A percentile compares a stretch with the other conserved stretches of the same genome.
Evolutionary conservation across 2,329 filamentous ascomycete species (phyloP).

Genomic region (Xylariaceae sp.): DNA sequence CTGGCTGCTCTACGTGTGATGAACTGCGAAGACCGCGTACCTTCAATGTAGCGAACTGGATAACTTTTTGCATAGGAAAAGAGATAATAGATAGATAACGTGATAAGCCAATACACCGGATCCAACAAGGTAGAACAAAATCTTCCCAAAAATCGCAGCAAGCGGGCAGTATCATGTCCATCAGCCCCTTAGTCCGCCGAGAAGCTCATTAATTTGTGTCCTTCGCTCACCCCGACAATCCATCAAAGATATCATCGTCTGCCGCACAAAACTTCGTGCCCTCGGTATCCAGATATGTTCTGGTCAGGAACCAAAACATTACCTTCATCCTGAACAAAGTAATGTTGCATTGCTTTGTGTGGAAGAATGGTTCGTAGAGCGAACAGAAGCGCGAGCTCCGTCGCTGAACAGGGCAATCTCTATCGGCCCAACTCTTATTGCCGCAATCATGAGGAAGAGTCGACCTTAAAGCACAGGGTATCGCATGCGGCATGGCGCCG

Average conservation of each 20-base stretch:
- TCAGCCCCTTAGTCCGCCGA: neutral
- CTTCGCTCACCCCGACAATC: neutral
- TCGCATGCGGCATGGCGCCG: slow-evolving; percentile 32
- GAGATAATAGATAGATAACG: neutral
- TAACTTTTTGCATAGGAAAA: neutral
- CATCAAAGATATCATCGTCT: neutral
- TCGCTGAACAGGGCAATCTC: slow-evolving; percentile 33
- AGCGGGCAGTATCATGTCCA: neutral
- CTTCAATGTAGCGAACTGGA: too few species aligned
- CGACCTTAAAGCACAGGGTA: slow-evolving; percentile 32
- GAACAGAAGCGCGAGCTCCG: slow-evolving; percentile 36
- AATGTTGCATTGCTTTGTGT: slow-evolving; percentile 12
- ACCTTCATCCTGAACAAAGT: slow-evolving; percentile 10
- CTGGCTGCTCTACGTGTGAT: too few species aligned
- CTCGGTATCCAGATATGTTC: neutral
- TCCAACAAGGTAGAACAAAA: neutral
- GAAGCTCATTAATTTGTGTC: neutral
- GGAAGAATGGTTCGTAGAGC: slow-evolving; percentile 24
- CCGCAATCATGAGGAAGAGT: slow-evolving; percentile 32
- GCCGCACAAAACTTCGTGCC: neutral
- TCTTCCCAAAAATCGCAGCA: neutral
- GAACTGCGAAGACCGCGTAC: too few species aligned
- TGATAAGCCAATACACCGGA: neutral
- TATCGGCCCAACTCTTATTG: slow-evolving; percentile 32
- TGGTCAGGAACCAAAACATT: neutral